A percentile compares a stretch with the other conserved stretches of the same genome.
phyloP scores from a whole-genome alignment of 441 rosid genomes.

The Euphorbia corollata region DNA sequence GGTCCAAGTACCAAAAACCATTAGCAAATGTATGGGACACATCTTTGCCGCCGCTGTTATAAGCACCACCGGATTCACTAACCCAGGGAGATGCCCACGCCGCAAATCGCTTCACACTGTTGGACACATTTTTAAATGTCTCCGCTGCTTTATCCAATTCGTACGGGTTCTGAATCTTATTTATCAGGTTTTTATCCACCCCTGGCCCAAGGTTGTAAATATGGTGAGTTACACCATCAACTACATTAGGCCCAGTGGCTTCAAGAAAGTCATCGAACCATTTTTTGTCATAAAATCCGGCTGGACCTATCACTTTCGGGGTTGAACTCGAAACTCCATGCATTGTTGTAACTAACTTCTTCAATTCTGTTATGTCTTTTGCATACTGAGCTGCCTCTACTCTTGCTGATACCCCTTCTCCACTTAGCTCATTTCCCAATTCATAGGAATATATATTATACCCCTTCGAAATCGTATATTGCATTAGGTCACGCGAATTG shows the following conservation, averaged over 20 bases:
- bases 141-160: slow-evolving; percentile 36
- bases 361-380: slow-evolving; percentile 34
- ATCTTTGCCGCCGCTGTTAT: slow-evolving; percentile 58
- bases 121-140: slow-evolving; percentile 30
- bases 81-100: slow-evolving; percentile 61
- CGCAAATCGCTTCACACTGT: slow-evolving; percentile 22
- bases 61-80: slow-evolving; percentile 68
- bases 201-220: slow-evolving; percentile 63
- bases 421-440: slow-evolving; percentile 61
- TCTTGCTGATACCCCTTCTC: slow-evolving; percentile 48
- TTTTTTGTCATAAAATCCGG: slow-evolving; percentile 45
- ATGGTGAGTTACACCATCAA: slow-evolving; percentile 55
- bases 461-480: slow-evolving; percentile 40
- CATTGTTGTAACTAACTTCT: slow-evolving; percentile 27
- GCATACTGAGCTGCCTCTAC: slow-evolving; percentile 37
- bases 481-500: slow-evolving; percentile 44
- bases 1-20: slow-evolving; percentile 58
- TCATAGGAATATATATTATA: slow-evolving; percentile 57
- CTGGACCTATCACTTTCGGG: slow-evolving; percentile 54
- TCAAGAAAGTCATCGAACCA: slow-evolving; percentile 44
- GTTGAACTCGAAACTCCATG: slow-evolving; percentile 29
- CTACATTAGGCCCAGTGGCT: slow-evolving; percentile 36
- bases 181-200: slow-evolving; percentile 32
- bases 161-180: slow-evolving; percentile 50
- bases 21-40: slow-evolving; percentile 46